Evolutionary conservation across 164 flowering plant genomes (phyloP), one percentile per base, ranked within the genome.

Genomic region (Cinnamomum micranthum): DNA sequence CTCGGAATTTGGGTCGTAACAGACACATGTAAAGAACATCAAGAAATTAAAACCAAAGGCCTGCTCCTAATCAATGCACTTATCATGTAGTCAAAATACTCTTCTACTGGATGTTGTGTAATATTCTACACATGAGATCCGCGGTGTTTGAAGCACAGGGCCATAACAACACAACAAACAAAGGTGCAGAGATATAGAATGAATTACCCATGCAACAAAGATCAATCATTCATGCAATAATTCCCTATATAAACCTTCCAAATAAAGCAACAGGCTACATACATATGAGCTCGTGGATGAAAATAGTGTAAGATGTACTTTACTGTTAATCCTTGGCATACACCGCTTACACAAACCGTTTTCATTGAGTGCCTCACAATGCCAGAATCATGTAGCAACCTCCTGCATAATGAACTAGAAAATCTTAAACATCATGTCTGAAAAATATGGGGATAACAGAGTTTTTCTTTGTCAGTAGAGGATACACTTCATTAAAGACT

Each of bases 281-380:
- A 55, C n/a, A 55, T 12, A 15, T 55, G 60, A 55, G 7, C 60
- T 15, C 17, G 70, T 67, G 47, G 27, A 67, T 19, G 70, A 50
- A 24, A 70, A 70, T 67, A 5, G 33, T 17, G 22, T 65, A 60
- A 19, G 69, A 24, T 80, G 62, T 72, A 70, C 94, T 87, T n/a
- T 87, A 94, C 98, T 65, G 83, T 87, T 82, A 93, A 80, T 62
- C 99, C 99, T 77, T 79, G 79, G 80, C 99, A 95, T 72, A 82
- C 77, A 69, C 84, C 84, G 24, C 35, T 72, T 65, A 81, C 75
- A 74, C 97, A 95, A 59, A 91, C 88, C 9, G 82, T 81, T 86
- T n/a, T 95, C 99, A 86, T 91, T 87, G 64, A 95, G 82, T 35
- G 87, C 86, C 86, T 93, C 99, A 33, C 87, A 85, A 95, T 92